These are phyloP conservation scores for Agastache rugosa DNA, from an alignment of 257 asterid species.

Conservation along the genomic window DNA sequence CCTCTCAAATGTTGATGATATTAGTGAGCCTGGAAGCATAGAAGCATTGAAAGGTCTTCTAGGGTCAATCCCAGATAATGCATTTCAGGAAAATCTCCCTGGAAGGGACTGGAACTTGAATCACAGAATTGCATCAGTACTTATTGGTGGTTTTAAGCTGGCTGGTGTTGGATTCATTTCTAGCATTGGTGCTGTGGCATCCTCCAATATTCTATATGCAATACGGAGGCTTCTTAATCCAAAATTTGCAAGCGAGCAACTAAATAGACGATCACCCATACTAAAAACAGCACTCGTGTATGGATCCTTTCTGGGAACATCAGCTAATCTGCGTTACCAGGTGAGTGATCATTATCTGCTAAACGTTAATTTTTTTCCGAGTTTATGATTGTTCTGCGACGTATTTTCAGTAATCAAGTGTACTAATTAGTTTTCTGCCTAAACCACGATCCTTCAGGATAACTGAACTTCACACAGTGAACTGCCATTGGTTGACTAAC, in stretches of 20 bases:
- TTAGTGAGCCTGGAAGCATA: conserved; percentile 57
- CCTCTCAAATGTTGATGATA: conserved; percentile 56
- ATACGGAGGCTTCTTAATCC: conserved; percentile 65
- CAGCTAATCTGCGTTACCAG: conserved; percentile 94
- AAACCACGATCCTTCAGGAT: conserved; percentile 2
- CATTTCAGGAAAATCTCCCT: conserved; percentile 77
- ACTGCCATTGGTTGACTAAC: neutral
- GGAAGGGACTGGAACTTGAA: conserved; percentile 86
- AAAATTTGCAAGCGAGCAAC: conserved; percentile 47
- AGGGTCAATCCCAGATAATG: conserved; percentile 95
- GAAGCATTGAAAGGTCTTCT: conserved; percentile 82
- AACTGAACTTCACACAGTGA: neutral
- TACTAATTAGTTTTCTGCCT: neutral
- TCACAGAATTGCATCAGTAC: conserved; percentile 85
- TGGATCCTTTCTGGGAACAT: conserved; percentile 78
- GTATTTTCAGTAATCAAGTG: neutral
- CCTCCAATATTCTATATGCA: conserved; percentile 67
- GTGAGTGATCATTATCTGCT: conserved; percentile 45
- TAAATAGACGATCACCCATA: conserved; percentile 78
- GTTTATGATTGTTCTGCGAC: neutral
- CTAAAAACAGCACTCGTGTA: conserved; percentile 85
- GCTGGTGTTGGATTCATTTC: conserved; percentile 93
- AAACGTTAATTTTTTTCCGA: neutral
- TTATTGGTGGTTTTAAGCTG: conserved; percentile 87
- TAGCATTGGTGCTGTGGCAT: conserved; percentile 96